These are phyloP conservation scores for Takashimella tepidaria DNA, from an alignment of 1,284 basidiomycete genomes.

Conservation along the genomic window DNA sequence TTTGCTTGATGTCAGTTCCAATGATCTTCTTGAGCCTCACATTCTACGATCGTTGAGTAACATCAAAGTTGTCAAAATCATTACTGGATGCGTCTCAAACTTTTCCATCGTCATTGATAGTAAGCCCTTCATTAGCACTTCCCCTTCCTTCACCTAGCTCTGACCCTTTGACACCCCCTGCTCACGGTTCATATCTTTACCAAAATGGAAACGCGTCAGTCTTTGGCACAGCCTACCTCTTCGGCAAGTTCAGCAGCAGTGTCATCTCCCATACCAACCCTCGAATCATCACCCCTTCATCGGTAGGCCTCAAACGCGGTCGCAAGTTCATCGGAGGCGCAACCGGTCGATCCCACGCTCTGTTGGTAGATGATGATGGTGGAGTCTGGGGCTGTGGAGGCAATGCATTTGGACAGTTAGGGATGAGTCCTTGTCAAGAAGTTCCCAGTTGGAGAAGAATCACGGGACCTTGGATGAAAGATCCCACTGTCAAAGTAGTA, in stretches of 20 bases:
- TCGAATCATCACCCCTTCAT: slow-evolving; percentile 57
- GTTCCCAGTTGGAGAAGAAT: slow-evolving; percentile 27
- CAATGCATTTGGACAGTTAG: slow-evolving; percentile 71
- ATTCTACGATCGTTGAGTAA: slow-evolving; percentile 83
- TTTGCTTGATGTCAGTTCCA: slow-evolving; percentile 11
- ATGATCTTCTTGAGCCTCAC: slow-evolving; percentile 74
- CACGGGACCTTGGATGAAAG: slow-evolving; percentile 36
- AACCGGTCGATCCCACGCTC: slow-evolving; percentile 71
- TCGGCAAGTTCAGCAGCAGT: slow-evolving; percentile 70
- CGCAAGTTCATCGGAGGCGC: slow-evolving; percentile 74
- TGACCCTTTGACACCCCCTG: not conserved
- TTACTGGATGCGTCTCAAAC: slow-evolving; percentile 67
- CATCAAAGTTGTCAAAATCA: slow-evolving; percentile 64
- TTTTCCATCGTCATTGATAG: slow-evolving; percentile 59
- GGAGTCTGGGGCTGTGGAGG: slow-evolving; percentile 76
- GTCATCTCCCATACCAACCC: slow-evolving; percentile 66
- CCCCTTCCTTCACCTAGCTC: slow-evolving; percentile 17
- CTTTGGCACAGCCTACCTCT: slow-evolving; percentile 74
- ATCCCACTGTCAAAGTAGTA: slow-evolving; percentile 30
- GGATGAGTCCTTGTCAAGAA: slow-evolving; percentile 22
- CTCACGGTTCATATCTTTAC: not conserved
- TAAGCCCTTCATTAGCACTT: slow-evolving; percentile 15
- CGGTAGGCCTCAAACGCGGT: slow-evolving; percentile 58
- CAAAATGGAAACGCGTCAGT: slow-evolving; percentile 31
- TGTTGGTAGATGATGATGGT: slow-evolving; percentile 76